phyloP scores from a whole-genome alignment of 257 asterid species.

The Solanum etuberosum region DNA sequence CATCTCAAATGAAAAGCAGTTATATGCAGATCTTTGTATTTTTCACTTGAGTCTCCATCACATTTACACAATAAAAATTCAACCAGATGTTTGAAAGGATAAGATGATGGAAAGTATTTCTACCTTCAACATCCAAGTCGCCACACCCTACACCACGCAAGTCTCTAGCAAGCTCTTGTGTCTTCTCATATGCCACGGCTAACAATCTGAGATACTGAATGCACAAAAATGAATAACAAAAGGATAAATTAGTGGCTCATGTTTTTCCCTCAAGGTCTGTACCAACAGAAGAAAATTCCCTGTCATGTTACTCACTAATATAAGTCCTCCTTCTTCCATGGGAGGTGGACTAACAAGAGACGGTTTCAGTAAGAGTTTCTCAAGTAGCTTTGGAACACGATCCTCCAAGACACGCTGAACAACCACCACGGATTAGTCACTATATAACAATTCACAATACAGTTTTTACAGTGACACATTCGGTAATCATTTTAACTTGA shows the following conservation, averaged over 20 bases:
- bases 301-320: conserved; percentile 48
- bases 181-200: conserved; percentile 95
- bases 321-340: conserved; percentile 96
- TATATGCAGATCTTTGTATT: not conserved
- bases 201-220: conserved; percentile 84
- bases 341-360: conserved; percentile 85
- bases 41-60: not conserved
- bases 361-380: conserved; percentile 76
- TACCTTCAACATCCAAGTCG: conserved; percentile 97
- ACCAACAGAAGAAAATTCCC: not conserved
- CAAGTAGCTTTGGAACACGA: conserved; percentile 87
- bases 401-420: conserved; percentile 92
- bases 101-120: not conserved
- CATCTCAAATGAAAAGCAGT: not conserved
- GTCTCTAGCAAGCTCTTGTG: conserved; percentile 84
- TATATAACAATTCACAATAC: not conserved
- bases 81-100: not conserved
- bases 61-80: not conserved
- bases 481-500: not conserved
- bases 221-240: conserved; percentile 8
- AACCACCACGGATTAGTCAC: not conserved
- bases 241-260: conserved; percentile 9
- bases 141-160: conserved; percentile 88
- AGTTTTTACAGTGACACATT: not conserved
- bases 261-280: not conserved